phyloP scores from a whole-genome alignment of 768 basidiomycete species.

The Mycena haematopus region DNA sequence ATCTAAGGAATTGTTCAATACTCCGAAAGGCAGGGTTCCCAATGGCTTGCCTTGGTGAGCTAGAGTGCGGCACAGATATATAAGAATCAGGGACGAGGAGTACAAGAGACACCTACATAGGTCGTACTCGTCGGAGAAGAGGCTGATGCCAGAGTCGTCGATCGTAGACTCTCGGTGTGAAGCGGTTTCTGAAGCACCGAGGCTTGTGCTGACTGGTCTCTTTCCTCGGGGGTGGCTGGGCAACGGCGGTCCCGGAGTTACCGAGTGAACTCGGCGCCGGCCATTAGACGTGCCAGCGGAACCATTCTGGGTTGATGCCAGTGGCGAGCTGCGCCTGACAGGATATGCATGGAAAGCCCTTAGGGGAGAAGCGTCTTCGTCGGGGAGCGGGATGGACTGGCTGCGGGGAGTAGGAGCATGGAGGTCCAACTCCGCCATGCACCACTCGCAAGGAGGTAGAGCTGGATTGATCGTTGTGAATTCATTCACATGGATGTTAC shows the following conservation, averaged over 20 bases:
- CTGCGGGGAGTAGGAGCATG: background rate
- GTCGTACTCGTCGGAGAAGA: conserved; percentile 81
- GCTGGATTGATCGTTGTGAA: background rate
- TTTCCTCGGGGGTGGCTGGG: conserved; percentile 37
- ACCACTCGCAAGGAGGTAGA: background rate
- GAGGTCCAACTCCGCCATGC: conserved; percentile 6
- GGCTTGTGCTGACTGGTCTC: conserved; percentile 35
- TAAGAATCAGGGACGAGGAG: conserved; percentile 7
- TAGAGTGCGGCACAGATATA: conserved; percentile 39
- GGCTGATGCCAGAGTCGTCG: conserved; percentile 45
- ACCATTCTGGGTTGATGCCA: conserved; percentile 40
- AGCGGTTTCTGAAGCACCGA: conserved; percentile 17
- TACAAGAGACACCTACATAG: conserved; percentile 57
- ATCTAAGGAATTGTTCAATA: conserved; percentile 50
- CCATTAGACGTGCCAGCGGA: conserved; percentile 28
- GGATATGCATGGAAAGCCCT: conserved; percentile 19
- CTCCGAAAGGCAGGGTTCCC: background rate
- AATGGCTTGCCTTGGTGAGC: conserved; percentile 74
- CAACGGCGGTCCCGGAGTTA: conserved; percentile 31
- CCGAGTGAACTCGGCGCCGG: conserved; percentile 38
- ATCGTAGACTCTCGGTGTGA: conserved; percentile 32
- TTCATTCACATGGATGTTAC: background rate
- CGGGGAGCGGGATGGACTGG: conserved; percentile 11
- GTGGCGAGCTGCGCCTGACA: conserved; percentile 40
- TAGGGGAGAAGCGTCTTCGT: conserved; percentile 4